Evolutionary conservation across 495 filamentous ascomycete species (phyloP), one percentile per base, ranked within the genome.

Genomic region (Penicillium angulare): DNA sequence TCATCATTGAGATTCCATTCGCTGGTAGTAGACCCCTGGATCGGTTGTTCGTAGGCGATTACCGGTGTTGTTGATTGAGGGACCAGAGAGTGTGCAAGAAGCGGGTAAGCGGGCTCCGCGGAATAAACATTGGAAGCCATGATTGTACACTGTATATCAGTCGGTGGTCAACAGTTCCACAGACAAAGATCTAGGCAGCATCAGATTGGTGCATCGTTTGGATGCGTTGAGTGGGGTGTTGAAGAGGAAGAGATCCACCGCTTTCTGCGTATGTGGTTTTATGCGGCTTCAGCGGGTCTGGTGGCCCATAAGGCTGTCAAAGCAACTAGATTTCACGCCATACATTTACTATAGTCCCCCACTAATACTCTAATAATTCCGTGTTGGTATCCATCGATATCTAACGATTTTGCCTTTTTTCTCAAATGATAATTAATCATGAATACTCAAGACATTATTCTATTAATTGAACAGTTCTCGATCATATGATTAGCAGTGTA

Each of bases 11-110:
- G 61, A 21, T 64, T 64, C 70, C 72, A 76, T 26, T 53, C 18
- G 16, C 35, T 46, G 16, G 29, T 24, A 5, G 42, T 29, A 31
- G 42, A n/a, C 31, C 15, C 15, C 24, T 32, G 15, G 15, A 23
- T 23, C 5, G 42, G 24, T 18, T 32, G 24, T n/a, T 33, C 29
- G 18, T 31, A 2, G 16, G 13, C 18, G 8, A 20, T 31, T 2
- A 8, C 26, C 23, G 10, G n/a, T n/a, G 18, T 16, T 38, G n/a
- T n/a, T 15, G 58, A 17, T 16, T 43, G 38, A 15, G 7, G 13
- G 22, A 73, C 59, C 15, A 74, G 47, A 6, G 62, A 57, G 51
- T 68, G 60, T 1, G 72, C 73, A 16, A 77, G 65, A 22, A 70
- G 26, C 10, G 73, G 72, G 0, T 51, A 34, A 31, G 71, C 72